Conservation (phyloP, 2,329 filamentous ascomycete species). For the Xylariaceae sp. region DNA sequence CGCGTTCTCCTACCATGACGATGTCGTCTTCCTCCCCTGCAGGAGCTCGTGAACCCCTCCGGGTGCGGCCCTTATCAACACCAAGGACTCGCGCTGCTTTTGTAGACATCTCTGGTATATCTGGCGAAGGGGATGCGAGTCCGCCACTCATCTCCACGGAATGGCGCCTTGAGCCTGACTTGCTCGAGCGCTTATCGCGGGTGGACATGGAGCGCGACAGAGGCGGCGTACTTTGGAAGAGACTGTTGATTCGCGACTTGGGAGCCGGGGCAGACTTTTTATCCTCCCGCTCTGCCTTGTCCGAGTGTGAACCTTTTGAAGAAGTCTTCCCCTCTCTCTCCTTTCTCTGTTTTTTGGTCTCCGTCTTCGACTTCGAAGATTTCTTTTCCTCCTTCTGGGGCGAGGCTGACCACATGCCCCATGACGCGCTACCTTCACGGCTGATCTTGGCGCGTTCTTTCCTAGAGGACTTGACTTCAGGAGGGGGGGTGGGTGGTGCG, state of each 20-base stretch:
- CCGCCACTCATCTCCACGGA: slow-evolving; percentile 62
- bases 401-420: slow-evolving; percentile 68
- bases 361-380: slow-evolving; percentile 56
- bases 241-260: slow-evolving; percentile 54
- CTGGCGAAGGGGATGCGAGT: slow-evolving; percentile 65
- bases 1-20: slow-evolving; percentile 41
- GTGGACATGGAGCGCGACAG: slow-evolving; percentile 65
- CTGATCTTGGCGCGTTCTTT: slow-evolving; percentile 75
- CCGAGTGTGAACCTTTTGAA: slow-evolving; percentile 68
- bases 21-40: slow-evolving; percentile 45
- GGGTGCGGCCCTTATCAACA: slow-evolving; percentile 39
- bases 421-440: slow-evolving; percentile 62
- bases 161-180: slow-evolving; percentile 59
- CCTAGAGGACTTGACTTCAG: slow-evolving; percentile 56
- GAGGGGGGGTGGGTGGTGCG: slow-evolving; percentile 43
- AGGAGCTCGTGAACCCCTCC: slow-evolving; percentile 39
- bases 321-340: slow-evolving; percentile 57
- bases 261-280: slow-evolving; percentile 44
- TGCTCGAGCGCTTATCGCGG: slow-evolving; percentile 56
- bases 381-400: slow-evolving; percentile 53
- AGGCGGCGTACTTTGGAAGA: slow-evolving; percentile 64
- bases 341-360: slow-evolving; percentile 52
- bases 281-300: slow-evolving; percentile 41
- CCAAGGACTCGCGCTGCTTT: slow-evolving; percentile 78
- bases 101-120: slow-evolving; percentile 56